phyloP scores from a whole-genome alignment of 805 yeast genomes.

The Tetrapisispora namnaoensis region DNA sequence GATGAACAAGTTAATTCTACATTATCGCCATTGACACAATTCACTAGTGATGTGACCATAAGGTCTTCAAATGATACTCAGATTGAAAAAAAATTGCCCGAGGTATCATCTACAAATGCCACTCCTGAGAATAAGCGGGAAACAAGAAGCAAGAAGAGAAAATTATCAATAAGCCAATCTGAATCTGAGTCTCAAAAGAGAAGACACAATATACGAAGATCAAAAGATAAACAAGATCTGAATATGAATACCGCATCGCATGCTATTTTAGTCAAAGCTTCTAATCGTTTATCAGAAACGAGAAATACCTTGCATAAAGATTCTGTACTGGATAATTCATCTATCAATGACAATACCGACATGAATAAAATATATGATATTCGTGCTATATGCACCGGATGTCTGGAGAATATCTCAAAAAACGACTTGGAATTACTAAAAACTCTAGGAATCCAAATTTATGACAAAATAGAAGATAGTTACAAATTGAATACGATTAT shows the following conservation, averaged over 20 bases:
- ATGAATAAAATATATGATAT: conserved; percentile 26
- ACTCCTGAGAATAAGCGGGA: neutral
- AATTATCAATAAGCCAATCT: neutral
- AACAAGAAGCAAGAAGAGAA: neutral
- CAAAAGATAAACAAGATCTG: neutral
- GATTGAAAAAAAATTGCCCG: neutral
- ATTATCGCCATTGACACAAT: neutral
- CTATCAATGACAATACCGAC: neutral
- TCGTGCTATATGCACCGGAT: conserved; percentile 55
- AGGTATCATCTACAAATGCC: neutral
- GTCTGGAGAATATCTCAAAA: conserved; percentile 33
- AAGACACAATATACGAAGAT: neutral
- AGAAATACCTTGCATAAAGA: neutral
- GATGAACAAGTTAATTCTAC: neutral
- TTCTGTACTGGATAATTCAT: neutral
- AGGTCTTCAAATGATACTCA: neutral
- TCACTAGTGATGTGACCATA: neutral
- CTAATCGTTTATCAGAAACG: neutral
- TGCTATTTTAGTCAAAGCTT: neutral
- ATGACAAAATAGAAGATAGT: conserved; percentile 22
- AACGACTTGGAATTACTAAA: conserved; percentile 36
- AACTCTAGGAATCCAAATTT: conserved; percentile 48
- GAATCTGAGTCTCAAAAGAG: neutral
- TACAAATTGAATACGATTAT: conserved; percentile 42
- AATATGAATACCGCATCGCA: neutral